phyloP scores from a whole-genome alignment of 1,139 yeast species.

The Yamadazyma sp. region DNA sequence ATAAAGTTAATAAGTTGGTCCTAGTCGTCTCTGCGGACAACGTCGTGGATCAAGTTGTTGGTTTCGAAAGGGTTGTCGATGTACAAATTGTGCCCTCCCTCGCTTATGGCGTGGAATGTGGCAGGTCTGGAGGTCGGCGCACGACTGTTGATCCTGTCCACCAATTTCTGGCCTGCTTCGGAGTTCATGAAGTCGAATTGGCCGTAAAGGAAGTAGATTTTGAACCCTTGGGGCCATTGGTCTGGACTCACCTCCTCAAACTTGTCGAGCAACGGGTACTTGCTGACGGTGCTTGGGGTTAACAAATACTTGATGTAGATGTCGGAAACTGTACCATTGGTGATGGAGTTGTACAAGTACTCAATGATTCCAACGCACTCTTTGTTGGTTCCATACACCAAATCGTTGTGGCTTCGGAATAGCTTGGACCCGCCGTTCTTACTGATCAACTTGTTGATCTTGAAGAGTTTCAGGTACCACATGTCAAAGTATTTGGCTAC shows the following conservation, averaged over 20 bases:
- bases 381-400: constrained; percentile 39
- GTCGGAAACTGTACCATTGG: constrained; percentile 64
- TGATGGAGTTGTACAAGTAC: constrained; percentile 61
- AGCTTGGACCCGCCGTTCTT: constrained; percentile 34
- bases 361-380: constrained; percentile 51
- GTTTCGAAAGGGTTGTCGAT: constrained; percentile 56
- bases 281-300: constrained; percentile 77
- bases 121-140: constrained; percentile 13
- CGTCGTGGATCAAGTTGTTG: constrained; percentile 33
- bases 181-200: constrained; percentile 85
- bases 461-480: constrained; percentile 47
- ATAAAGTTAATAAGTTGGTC: no score
- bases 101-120: constrained; percentile 28
- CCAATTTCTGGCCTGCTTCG: constrained; percentile 64
- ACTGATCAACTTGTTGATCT: constrained; percentile 42
- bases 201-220: constrained; percentile 68
- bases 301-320: constrained; percentile 61
- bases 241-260: constrained; percentile 37
- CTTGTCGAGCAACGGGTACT: constrained; percentile 72
- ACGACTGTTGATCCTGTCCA: constrained; percentile 32
- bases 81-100: constrained; percentile 50
- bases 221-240: constrained; percentile 23
- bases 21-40: constrained; percentile 15
- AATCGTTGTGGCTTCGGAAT: constrained; percentile 28
- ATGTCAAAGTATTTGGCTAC: constrained; percentile 41